Evolutionary conservation across 495 filamentous ascomycete genomes (phyloP), one percentile per base, ranked within the genome.

Genomic region (Hypoxylon crocopeplum): DNA sequence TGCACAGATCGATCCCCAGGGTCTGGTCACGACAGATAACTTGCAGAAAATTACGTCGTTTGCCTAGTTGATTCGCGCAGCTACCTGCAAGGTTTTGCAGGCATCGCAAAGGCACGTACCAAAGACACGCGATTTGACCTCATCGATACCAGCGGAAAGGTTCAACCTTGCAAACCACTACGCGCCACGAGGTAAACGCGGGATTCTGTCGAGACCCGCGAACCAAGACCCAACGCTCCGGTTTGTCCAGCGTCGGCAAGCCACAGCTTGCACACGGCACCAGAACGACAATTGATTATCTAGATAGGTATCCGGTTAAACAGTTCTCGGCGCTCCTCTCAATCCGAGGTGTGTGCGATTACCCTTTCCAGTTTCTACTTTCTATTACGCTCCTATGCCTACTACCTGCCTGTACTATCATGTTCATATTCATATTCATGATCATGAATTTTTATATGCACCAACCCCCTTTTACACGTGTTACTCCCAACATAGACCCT

Each of bases 1-100:
- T 56, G 55, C 61, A 64, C 61, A 64, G 61, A 64, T 59, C 60
- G 34, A 59, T 54, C 10, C 55, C 61, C 25, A 46, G 55, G 50
- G 61, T 34, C 49, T 40, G 55, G 44, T 41, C 55, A 59, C 61
- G 33, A 56, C 61, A 64, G 49, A 59, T 64, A 64, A 41, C 61
- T 64, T 64, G 61, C 61, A 64, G 61, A 56, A 59, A 58, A 58
- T 59, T 59, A 64, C 61, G 61, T 64, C 40, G 55, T 22, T 59
- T 64, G 61, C 45, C 42, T 64, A 44, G 55, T 56, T 48, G 61
- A 59, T 64, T 53, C 34, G 49, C 49, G 34, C 50, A 59, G 46
- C 49, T 33, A 56, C 45, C 55, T 64, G 61, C 61, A 64, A 64
- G 55, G 56, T 64, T 53, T 58, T 49, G 33, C 61, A 64, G 55